Evolutionary conservation across 148 eudicot species (phyloP).

Genomic region (Rhododendron ovatum): DNA sequence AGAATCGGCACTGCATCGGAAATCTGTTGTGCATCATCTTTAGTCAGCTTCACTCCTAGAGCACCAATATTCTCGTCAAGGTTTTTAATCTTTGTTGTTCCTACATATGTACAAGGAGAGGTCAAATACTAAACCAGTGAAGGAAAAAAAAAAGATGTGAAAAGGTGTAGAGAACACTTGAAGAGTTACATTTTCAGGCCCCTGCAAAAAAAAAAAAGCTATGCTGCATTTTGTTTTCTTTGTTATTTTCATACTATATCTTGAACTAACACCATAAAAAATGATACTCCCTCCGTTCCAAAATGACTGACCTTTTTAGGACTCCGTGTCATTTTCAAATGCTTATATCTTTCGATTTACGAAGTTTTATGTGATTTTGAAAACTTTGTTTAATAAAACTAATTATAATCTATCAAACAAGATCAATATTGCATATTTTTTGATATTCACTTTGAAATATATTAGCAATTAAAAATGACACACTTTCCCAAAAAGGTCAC

Average conservation of each 20-base stretch:
- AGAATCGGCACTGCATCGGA: slow-evolving; percentile 1
- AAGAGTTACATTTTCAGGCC: neutral
- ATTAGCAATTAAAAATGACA: no score
- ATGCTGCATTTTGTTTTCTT: neutral
- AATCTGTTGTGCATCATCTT: slow-evolving; percentile 13
- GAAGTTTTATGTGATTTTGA: no score
- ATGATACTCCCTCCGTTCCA: neutral
- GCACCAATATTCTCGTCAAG: slow-evolving; percentile 19
- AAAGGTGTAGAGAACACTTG: neutral
- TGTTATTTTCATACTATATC: neutral
- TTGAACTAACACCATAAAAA: neutral
- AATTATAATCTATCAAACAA: no score
- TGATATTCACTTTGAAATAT: no score
- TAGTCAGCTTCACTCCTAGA: slow-evolving; percentile 16
- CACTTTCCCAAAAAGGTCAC: no score
- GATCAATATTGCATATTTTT: no score
- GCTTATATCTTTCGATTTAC: no score
- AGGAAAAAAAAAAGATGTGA: neutral
- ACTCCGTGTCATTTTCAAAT: no score
- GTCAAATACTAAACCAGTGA: neutral
- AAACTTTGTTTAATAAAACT: no score
- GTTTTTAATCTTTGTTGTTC: slow-evolving; percentile 22
- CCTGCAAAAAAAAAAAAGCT: neutral
- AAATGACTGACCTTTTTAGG: no score
- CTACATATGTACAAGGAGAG: neutral